phyloP scores from a whole-genome alignment of 495 filamentous ascomycete species.

The Lophium mytilinum region DNA sequence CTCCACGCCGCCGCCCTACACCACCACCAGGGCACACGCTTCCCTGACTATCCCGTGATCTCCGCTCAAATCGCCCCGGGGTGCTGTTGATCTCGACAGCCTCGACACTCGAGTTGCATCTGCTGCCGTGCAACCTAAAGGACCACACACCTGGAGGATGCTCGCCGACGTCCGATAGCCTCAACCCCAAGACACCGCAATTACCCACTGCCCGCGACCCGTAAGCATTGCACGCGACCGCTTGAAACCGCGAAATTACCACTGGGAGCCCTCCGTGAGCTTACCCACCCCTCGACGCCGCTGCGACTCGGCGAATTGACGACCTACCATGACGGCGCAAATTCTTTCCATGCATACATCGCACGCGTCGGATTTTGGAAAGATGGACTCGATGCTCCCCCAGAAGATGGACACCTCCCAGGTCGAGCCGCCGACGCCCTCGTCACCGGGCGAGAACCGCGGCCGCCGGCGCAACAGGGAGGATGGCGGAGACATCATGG shows the following conservation, averaged over 20 bases:
- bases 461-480: constrained; percentile 20
- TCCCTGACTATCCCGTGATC: constrained; percentile 6
- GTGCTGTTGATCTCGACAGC: neutral
- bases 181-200: neutral
- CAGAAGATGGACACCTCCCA: constrained; percentile 19
- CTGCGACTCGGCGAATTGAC: neutral
- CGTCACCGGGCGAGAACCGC: constrained; percentile 18
- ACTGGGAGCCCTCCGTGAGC: neutral
- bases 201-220: too few relatives aligned
- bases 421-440: constrained; percentile 11
- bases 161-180: constrained; percentile 10
- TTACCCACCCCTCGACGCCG: neutral
- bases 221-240: neutral
- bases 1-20: constrained; percentile 11
- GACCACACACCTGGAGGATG: constrained; percentile 3
- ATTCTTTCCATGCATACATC: constrained; percentile 25
- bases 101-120: neutral
- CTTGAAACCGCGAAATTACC: neutral
- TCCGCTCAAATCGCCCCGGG: neutral
- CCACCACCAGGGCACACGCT: neutral
- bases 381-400: constrained; percentile 17
- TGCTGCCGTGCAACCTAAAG: neutral
- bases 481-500: constrained; percentile 11
- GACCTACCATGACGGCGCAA: constrained; percentile 24
- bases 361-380: constrained; percentile 25